Base-by-base conservation (phyloP, 441 rosid genomes). In the Jatropha multifida region DNA sequence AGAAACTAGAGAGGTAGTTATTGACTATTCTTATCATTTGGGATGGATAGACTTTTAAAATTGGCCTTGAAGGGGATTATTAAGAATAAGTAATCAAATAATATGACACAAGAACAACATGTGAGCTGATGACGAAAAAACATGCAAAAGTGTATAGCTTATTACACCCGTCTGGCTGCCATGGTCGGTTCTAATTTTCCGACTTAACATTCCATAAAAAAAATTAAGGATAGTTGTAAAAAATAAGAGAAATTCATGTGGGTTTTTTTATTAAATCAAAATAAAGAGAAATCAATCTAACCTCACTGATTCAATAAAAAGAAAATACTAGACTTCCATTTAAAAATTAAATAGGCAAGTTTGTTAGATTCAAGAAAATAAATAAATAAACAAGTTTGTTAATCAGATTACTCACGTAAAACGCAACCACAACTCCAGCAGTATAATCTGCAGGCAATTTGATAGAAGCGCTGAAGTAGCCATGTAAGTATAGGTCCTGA, bases 351-450 rank as follows among this genome's bases (percentile, higher is more conserved):
- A 27, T 8, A 6, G 52, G 15, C 37, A 40, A 48, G 52, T 17
- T 56, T 69, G 10, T 15, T 65, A 60, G 32, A 32, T 32, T 32
- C 32, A 32, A 32, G 23, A 23, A 48, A 1, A 5, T 13, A 49
- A 58, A 7, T 9, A 2, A 27, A 26, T 11, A 5, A 59, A n/a
- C 37, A 40, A 48, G 42, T 17, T 56, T 69, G 10, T 15, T 65
- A 60, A 42, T 4, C 2, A 8, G 59, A 73, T 23, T 32, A 83
- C 98, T 91, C 80, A 96, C 99, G 82, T 96, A 96, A 78, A 96
- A 96, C 12, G 99, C 99, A 77, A 96, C 96, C 81, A 96, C 98
- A 78, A 96, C 97, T 46, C 99, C 99, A 76, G 98, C 99, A 73
- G 99, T 92, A 76, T 96, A 96, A 91, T 96, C 99, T 65, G 97